These are phyloP conservation scores for Lasiodiplodia gonubiensis DNA, from an alignment of 2,329 filamentous ascomycete species.

Conservation along the genomic window DNA sequence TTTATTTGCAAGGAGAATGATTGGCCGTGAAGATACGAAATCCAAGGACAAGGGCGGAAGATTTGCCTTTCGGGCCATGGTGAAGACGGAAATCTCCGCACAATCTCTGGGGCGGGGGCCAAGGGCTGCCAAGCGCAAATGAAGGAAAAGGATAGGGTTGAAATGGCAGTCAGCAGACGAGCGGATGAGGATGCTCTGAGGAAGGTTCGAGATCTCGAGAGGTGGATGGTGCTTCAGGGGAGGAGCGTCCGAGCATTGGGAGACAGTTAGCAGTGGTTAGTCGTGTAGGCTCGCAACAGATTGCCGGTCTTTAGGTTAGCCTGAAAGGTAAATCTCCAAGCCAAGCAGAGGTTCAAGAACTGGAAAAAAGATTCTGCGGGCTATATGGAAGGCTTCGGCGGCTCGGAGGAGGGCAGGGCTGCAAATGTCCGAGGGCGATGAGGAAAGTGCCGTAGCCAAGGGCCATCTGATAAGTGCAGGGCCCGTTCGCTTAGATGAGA, in stretches of 20 bases:
- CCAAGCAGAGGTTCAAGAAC: background rate
- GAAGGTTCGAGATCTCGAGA: constrained; percentile 1
- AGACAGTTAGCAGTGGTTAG: background rate
- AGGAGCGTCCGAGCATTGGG: background rate
- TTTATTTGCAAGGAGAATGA: background rate
- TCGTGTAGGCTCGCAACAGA: background rate
- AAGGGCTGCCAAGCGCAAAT: background rate
- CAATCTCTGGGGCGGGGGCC: background rate
- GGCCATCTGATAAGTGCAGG: background rate
- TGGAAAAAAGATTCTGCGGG: background rate
- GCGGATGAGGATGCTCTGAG: constrained; percentile 3
- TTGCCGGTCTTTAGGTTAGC: background rate
- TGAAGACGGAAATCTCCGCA: background rate
- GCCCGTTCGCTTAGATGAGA: background rate
- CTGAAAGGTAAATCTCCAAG: background rate
- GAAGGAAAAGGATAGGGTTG: background rate
- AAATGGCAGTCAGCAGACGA: constrained; percentile 2
- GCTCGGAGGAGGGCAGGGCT: too few relatives aligned
- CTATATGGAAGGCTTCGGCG: too few relatives aligned
- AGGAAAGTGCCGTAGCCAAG: background rate
- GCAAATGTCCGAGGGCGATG: background rate
- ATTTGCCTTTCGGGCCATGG: background rate
- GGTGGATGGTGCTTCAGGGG: background rate
- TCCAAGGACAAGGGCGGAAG: background rate
- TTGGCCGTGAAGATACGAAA: background rate